These are phyloP conservation scores for Taphrina deformans DNA, from an alignment of 1,139 yeast species.

Conservation along the genomic window DNA sequence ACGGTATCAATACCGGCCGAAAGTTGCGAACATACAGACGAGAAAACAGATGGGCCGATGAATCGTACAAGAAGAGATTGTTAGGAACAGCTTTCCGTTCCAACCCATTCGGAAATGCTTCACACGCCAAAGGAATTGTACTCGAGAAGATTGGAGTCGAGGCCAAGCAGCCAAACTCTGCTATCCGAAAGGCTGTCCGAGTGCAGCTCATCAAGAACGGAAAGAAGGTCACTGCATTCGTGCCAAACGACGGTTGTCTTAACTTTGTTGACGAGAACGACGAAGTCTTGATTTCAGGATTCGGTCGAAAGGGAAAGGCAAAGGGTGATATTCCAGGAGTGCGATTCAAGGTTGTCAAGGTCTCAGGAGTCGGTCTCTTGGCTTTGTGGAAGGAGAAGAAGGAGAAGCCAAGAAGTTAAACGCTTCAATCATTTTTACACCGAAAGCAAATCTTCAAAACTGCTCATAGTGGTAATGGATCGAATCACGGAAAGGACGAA, in stretches of 20 bases:
- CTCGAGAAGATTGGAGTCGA: slow-evolving; percentile 99
- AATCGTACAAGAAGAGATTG: slow-evolving; percentile 96
- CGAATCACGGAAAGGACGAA: too few relatives aligned
- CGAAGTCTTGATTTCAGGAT: slow-evolving; percentile 99
- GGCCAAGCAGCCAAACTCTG: slow-evolving; percentile 99
- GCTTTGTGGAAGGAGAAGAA: slow-evolving; percentile 99
- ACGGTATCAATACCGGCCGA: slow-evolving; percentile 99
- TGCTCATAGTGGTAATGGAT: too few relatives aligned
- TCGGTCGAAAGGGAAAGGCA: slow-evolving; percentile 99
- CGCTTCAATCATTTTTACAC: neutral
- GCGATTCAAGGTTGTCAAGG: slow-evolving; percentile 69
- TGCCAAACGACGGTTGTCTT: slow-evolving; percentile 99
- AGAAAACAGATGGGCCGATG: slow-evolving; percentile 90
- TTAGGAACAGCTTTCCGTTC: slow-evolving; percentile 99
- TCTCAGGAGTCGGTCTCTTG: slow-evolving; percentile 98
- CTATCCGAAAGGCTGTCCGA: slow-evolving; percentile 99
- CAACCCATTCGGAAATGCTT: slow-evolving; percentile 99
- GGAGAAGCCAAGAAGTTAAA: slow-evolving; percentile 74
- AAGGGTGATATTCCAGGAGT: slow-evolving; percentile 63
- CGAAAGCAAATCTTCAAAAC: too few relatives aligned
- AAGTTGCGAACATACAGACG: slow-evolving; percentile 99
- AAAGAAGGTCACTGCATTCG: slow-evolving; percentile 99
- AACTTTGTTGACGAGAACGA: slow-evolving; percentile 99
- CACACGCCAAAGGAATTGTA: slow-evolving; percentile 99
- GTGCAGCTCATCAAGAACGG: slow-evolving; percentile 99